Evolutionary conservation across 345 rosid genomes (phyloP).

Genomic region (Eucalyptus sp.): DNA sequence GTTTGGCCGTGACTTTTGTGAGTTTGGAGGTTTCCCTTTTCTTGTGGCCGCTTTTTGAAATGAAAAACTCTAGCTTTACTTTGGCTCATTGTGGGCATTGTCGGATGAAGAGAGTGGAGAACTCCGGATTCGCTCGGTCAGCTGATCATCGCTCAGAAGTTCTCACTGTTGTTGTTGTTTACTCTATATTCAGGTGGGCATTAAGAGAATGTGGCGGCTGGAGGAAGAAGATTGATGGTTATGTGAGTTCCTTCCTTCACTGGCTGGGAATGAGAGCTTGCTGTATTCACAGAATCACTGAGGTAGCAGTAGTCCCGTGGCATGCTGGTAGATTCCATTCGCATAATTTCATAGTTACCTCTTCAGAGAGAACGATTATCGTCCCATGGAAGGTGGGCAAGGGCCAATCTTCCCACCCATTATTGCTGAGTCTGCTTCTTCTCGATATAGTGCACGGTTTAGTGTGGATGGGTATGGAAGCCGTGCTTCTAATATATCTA

Average conservation of each 20-base stretch:
- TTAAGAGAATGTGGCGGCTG: not conserved
- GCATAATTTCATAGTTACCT: not conserved
- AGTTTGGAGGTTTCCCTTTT: not conserved
- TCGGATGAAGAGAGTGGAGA: not conserved
- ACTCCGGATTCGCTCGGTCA: not conserved
- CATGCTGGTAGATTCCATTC: not conserved
- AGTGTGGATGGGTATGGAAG: constrained; percentile 23
- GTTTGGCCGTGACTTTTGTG: not conserved
- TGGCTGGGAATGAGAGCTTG: not conserved
- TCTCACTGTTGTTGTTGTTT: not conserved
- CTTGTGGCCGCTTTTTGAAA: not conserved
- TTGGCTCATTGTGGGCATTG: not conserved
- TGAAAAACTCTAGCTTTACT: not conserved
- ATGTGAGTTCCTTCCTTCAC: not conserved
- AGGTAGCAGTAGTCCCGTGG: not conserved
- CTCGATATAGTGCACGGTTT: constrained; percentile 12
- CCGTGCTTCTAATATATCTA: constrained; percentile 26
- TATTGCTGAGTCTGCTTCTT: constrained; percentile 17
- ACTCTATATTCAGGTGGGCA: not conserved
- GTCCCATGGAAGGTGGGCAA: not conserved
- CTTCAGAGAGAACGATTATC: not conserved
- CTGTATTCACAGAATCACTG: not conserved
- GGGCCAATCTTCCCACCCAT: constrained; percentile 10
- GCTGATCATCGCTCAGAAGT: not conserved
- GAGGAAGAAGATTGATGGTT: not conserved